phyloP scores from a whole-genome alignment of 768 basidiomycete species.

The Holtermannia corniformis region DNA sequence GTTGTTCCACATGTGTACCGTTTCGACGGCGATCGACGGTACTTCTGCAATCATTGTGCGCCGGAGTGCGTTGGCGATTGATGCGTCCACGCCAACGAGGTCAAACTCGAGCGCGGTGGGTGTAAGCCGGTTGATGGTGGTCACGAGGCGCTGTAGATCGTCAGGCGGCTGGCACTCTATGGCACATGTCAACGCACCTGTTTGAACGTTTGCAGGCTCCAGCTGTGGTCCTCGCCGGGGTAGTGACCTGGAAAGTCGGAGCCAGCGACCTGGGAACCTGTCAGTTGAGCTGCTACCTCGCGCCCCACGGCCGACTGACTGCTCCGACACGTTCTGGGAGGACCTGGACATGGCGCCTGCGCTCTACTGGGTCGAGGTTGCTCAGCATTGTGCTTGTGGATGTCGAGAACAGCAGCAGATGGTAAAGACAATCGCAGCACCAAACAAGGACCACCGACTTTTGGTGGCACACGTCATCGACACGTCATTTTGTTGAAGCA shows the following conservation, averaged over 20 bases:
- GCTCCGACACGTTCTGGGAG: conserved; percentile 31
- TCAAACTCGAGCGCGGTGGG: conserved; percentile 85
- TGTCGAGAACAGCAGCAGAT: too few species aligned
- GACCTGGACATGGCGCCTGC: conserved; percentile 34
- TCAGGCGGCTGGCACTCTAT: conserved; percentile 5
- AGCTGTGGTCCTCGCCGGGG: conserved; percentile 72
- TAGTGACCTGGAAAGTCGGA: conserved; percentile 86
- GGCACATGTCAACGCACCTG: conserved; percentile 50
- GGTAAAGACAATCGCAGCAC: too few species aligned
- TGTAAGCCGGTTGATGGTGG: conserved; percentile 69
- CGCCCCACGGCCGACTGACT: conserved; percentile 10
- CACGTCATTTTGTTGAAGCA: too few species aligned
- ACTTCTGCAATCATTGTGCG: conserved; percentile 92
- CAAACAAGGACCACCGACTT: too few species aligned
- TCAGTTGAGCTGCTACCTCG: background rate
- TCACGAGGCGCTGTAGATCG: conserved; percentile 50
- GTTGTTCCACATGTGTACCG: conserved; percentile 89
- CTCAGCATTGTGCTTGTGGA: too few species aligned
- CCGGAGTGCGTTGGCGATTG: conserved; percentile 88
- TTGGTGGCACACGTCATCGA: too few species aligned
- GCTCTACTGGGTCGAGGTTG: conserved; percentile 2
- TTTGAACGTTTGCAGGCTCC: conserved; percentile 67
- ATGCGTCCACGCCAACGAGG: conserved; percentile 86
- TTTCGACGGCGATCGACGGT: conserved; percentile 80
- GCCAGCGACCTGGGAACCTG: conserved; percentile 58